Base-by-base conservation (phyloP, 2,329 filamentous ascomycete species). In the Paraphaeosphaeria sporulosa region DNA sequence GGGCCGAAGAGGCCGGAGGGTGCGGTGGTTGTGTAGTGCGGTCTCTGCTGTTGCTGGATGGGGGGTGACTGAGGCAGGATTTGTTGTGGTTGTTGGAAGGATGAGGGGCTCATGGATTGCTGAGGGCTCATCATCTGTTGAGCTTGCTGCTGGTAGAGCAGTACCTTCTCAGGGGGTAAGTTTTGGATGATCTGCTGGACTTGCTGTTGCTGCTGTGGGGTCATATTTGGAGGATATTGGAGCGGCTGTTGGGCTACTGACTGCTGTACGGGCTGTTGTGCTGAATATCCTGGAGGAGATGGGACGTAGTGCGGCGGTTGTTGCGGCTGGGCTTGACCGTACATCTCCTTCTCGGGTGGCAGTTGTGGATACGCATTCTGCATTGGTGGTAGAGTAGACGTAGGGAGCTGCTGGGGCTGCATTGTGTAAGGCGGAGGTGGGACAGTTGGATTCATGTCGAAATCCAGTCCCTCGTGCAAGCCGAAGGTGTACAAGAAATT, bases 121-220 rank as follows among this genome's bases (percentile, higher is more conserved):
- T 62, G 64, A 30, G 55, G 56, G 9, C 47, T 38, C 46, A 64
- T 62, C 58, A 63, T 61, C 55, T 72, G 69, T 51, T 73, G 72
- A 17, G 66, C 62, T 57, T 73, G 69, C 55, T 76, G 73, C 55
- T 74, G 72, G 25, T 70, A 54, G 46, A 71, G 64, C 48, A 74
- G 69, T 6, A 73, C 57, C 51, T 76, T 75, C 50, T 76, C 72
- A 10, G 71, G 71, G 40, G 73, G 71, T 63, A 75, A 68, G 36
- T 64, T 68, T 43, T 72, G 69, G 15, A 74, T 56, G n/a, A 71
- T 64, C 46, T 70, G 66, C 57, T 76, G 71, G 2, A 72, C 64
- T 59, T 74, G 71, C 42, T 72, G 68, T 30, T 71, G 55, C 47
- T 75, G 70, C 42, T 73, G 66, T n/a, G 66, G 58, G 1, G 68